phyloP scores from a whole-genome alignment of 352 stramenopile species.

The Aphanomyces astaci region DNA sequence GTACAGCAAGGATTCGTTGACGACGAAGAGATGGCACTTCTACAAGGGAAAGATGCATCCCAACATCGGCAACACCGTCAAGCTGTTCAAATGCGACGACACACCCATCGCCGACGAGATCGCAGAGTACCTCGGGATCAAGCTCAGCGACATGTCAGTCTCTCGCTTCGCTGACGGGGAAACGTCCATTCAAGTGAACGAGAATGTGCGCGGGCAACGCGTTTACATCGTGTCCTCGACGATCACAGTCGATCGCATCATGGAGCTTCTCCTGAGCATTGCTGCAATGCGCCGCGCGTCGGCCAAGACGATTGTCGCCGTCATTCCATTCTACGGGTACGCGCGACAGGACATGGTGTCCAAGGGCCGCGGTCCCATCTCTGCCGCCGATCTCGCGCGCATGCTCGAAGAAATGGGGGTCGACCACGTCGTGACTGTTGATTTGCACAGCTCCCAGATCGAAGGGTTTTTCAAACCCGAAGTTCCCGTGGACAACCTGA shows the following conservation, averaged over 20 bases:
- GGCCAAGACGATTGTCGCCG: slow-evolving; percentile 79
- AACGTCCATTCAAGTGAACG: slow-evolving; percentile 64
- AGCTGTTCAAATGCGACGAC: slow-evolving; percentile 84
- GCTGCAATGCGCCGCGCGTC: slow-evolving; percentile 74
- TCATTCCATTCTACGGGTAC: slow-evolving; percentile 86
- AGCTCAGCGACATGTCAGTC: slow-evolving; percentile 73
- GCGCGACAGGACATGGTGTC: slow-evolving; percentile 79
- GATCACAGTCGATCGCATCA: slow-evolving; percentile 74
- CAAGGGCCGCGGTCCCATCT: slow-evolving; percentile 72
- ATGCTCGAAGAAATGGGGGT: slow-evolving; percentile 88
- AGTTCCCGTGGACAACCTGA: slow-evolving; percentile 78
- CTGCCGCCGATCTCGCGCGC: slow-evolving; percentile 69
- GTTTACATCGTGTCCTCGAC: slow-evolving; percentile 85
- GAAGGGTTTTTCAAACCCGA: slow-evolving; percentile 84
- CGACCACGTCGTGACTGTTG: slow-evolving; percentile 80
- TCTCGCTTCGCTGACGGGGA: slow-evolving; percentile 80
- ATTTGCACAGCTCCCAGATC: slow-evolving; percentile 83
- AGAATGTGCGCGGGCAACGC: slow-evolving; percentile 69
- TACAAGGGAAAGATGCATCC: slow-evolving; percentile 83
- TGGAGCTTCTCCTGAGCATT: slow-evolving; percentile 80
- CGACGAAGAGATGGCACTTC: slow-evolving; percentile 83
- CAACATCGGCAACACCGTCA: slow-evolving; percentile 71
- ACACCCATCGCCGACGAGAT: slow-evolving; percentile 83
- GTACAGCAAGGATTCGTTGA: slow-evolving; percentile 26
- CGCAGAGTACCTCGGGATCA: slow-evolving; percentile 64